These are phyloP conservation scores for Kwoniella bestiolae DNA, from an alignment of 768 basidiomycete species.

Conservation along the genomic window DNA sequence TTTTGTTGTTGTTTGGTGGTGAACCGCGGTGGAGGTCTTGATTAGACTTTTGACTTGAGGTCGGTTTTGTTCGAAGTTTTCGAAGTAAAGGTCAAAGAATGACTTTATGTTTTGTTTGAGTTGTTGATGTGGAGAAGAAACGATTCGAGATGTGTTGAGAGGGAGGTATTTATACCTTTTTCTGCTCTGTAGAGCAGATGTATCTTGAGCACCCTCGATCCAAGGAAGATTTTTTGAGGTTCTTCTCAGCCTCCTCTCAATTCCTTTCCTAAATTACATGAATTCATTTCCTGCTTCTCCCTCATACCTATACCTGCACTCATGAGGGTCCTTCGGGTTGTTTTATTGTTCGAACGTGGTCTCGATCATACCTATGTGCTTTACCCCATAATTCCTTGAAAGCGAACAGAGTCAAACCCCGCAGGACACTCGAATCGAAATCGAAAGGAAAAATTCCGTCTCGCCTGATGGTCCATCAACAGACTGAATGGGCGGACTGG, in stretches of 20 bases:
- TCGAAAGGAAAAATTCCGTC: background rate
- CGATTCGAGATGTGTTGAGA: background rate
- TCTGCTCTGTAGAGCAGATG: background rate
- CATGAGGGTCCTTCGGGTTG: background rate
- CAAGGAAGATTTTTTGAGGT: conserved; percentile 2
- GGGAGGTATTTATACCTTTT: conserved; percentile 21
- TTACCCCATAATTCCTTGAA: conserved; percentile 3
- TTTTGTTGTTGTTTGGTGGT: conserved; percentile 1
- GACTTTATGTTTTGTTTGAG: conserved; percentile 14
- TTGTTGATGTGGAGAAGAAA: background rate
- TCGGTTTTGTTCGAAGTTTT: conserved; percentile 1
- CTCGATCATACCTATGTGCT: conserved; percentile 4
- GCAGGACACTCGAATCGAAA: conserved; percentile 3
- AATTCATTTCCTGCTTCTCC: background rate
- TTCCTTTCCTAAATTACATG: too few species aligned
- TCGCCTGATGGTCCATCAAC: too few species aligned
- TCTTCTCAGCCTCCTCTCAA: conserved; percentile 8
- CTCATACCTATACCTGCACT: background rate
- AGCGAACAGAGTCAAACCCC: conserved; percentile 1
- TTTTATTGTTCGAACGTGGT: background rate
- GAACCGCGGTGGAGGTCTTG: background rate
- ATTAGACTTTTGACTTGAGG: conserved; percentile 5
- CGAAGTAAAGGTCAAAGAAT: conserved; percentile 2
- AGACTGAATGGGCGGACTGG: background rate
- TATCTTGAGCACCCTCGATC: conserved; percentile 1